Evolutionary conservation across 345 rosid genomes (phyloP).

Genomic region (Conringia planisiliqua): DNA sequence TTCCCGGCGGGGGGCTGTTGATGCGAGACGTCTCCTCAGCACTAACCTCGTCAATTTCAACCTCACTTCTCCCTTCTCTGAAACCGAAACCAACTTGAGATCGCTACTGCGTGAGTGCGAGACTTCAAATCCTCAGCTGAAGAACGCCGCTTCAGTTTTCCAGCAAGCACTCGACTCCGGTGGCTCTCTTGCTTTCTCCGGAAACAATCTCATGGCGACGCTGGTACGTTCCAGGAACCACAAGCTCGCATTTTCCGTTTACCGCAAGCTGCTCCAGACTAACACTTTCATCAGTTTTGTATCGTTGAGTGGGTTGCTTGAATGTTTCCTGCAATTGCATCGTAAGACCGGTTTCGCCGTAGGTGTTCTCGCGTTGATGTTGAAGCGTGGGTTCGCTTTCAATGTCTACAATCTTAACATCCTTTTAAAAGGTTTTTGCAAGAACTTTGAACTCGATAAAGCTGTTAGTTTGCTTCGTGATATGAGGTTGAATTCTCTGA

Average conservation of each 20-base stretch:
- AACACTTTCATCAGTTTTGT: conserved; percentile 37
- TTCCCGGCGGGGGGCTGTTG: conserved; percentile 1
- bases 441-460: conserved; percentile 27
- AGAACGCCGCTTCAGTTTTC: conserved; percentile 43
- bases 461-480: conserved; percentile 42
- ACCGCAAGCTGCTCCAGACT: conserved; percentile 40
- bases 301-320: conserved; percentile 53
- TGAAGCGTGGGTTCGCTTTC: conserved; percentile 54
- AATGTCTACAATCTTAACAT: conserved; percentile 44
- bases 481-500: conserved; percentile 37
- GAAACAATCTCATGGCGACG: conserved; percentile 45
- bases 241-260: conserved; percentile 46
- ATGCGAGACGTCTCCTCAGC: neutral
- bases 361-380: conserved; percentile 50
- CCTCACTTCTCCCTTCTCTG: conserved; percentile 20
- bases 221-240: conserved; percentile 53
- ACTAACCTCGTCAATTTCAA: neutral
- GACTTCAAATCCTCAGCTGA: conserved; percentile 34
- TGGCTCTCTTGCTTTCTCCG: conserved; percentile 29
- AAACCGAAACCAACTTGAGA: conserved; percentile 36
- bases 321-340: conserved; percentile 43
- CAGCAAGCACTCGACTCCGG: conserved; percentile 39
- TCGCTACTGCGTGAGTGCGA: conserved; percentile 36
- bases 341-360: conserved; percentile 31
- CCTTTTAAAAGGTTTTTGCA: conserved; percentile 56